Conservation (phyloP, 768 basidiomycete genomes). For the Podaxis sp. region DNA sequence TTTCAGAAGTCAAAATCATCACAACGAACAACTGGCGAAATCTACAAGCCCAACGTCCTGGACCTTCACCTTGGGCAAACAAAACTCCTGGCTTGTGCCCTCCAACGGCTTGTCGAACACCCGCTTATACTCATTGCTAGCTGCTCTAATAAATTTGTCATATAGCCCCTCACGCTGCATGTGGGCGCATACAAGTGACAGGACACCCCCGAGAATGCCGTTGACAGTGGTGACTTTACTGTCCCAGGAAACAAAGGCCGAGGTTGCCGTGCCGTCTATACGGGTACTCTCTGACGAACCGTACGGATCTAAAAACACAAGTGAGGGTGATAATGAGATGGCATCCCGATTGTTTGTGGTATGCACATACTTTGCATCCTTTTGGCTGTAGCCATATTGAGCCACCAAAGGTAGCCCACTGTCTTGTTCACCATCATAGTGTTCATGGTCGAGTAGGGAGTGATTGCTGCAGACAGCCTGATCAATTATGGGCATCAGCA, state of each 20-base stretch:
- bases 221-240: constrained; percentile 21
- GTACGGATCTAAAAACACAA: constrained; percentile 14
- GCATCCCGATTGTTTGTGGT: no score
- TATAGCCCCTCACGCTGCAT: constrained; percentile 18
- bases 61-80: constrained; percentile 13
- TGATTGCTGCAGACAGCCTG: constrained; percentile 13
- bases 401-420: constrained; percentile 20
- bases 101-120: constrained; percentile 14
- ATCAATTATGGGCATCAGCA: not conserved
- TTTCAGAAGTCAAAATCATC: not conserved
- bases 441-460: constrained; percentile 21
- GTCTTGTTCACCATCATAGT: constrained; percentile 19
- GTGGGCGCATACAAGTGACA: constrained; percentile 15
- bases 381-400: constrained; percentile 18
- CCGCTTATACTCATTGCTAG: constrained; percentile 11
- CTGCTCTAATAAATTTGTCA: constrained; percentile 14
- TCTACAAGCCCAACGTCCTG: constrained; percentile 16
- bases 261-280: constrained; percentile 19
- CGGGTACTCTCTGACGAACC: constrained; percentile 21
- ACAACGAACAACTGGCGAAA: constrained; percentile 15
- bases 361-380: constrained; percentile 19
- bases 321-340: not conserved
- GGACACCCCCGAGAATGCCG: constrained; percentile 19
- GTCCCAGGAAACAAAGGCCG: constrained; percentile 22
- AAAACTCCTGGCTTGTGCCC: constrained; percentile 13